Evolutionary conservation across 2,329 filamentous ascomycete genomes (phyloP).

Genomic region (Aspergillus ochraceoroseus): DNA sequence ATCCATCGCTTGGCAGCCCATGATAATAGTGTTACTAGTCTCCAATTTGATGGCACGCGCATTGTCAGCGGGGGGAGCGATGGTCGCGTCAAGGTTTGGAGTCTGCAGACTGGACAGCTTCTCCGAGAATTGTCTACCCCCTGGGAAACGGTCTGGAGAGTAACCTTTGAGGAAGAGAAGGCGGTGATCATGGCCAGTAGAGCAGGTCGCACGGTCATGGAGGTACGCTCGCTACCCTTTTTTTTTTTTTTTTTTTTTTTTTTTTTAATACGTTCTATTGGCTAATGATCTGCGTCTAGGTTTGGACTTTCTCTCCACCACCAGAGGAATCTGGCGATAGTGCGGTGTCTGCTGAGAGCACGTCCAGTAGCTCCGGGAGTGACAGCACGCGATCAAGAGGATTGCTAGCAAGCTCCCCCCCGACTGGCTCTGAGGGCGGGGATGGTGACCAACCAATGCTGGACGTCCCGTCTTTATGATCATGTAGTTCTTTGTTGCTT

Average conservation of each 20-base stretch:
- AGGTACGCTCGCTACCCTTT: no score
- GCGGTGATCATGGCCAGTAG: slow-evolving; percentile 91
- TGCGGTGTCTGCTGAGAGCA: slow-evolving; percentile 28
- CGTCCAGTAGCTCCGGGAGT: slow-evolving; percentile 32
- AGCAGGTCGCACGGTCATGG: slow-evolving; percentile 86
- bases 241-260: not conserved
- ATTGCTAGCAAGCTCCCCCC: slow-evolving; percentile 33
- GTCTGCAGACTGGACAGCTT: slow-evolving; percentile 82
- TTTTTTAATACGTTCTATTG: slow-evolving; percentile 1
- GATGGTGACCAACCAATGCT: slow-evolving; percentile 35
- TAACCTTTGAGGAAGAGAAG: slow-evolving; percentile 97
- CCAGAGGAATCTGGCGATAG: slow-evolving; percentile 32
- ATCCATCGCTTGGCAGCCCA: slow-evolving; percentile 94
- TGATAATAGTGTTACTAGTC: slow-evolving; percentile 94
- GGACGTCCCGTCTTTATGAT: slow-evolving; percentile 28
- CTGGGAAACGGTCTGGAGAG: slow-evolving; percentile 93
- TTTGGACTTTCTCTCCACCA: slow-evolving; percentile 91
- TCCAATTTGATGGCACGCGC: slow-evolving; percentile 93
- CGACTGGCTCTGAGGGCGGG: slow-evolving; percentile 23
- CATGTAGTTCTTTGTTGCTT: slow-evolving; percentile 14
- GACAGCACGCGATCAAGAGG: slow-evolving; percentile 23
- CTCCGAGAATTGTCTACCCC: slow-evolving; percentile 87
- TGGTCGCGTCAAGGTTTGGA: slow-evolving; percentile 98
- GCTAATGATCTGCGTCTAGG: slow-evolving; percentile 51
- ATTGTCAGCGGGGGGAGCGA: slow-evolving; percentile 96